Evolutionary conservation across 768 basidiomycete species (phyloP), one percentile per base, ranked within the genome.

Genomic region (Podaxis carcinomalis): DNA sequence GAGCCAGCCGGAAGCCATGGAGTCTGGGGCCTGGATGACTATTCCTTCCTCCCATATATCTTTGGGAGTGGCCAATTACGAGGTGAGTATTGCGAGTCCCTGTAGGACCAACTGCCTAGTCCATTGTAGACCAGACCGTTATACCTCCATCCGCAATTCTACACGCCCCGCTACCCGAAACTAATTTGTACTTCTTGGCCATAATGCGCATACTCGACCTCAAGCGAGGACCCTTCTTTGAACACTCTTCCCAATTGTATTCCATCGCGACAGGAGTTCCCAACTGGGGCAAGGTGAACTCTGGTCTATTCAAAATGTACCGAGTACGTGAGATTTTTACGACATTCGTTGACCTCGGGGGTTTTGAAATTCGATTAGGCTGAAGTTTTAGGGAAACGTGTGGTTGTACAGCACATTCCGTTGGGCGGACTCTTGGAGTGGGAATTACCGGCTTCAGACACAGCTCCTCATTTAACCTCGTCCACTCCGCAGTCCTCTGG

Each of bases 1-100:
- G 96, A 98, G 73, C 95, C 95, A 4, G 97, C 97, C 2, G 97
- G 97, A 6, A 95, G 92, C 64, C 95, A 98, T 70, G 97, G 97
- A 3, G 96, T 98, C 0, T 99, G 96, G 97, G 97, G 95, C 1
- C 75, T 98, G 39, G 95, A 98, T 68, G 95, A 97, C 70, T 96
- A 89, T 57, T 83, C 80, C 55, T 95, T 96, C 74, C 80, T 98
- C 47, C 87, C 90, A 2, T 97, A 96, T 68, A 81, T 95, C 9
- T 94, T 95, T 69, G 95, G 95, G 9, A 93, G 93, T 64, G 93
- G 86, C 1, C 92, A 98, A 74, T 80, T 98, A 39, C 80, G 88
- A 83, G 90, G 92, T 84, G 66, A 16, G 76, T 52, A 42, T 42
- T 56, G 61, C 13, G 54, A 58, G 62, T 50, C 51, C 51, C 60